Evolutionary conservation across 306 rosid species (phyloP).

Genomic region (Cucurbita maxima): DNA sequence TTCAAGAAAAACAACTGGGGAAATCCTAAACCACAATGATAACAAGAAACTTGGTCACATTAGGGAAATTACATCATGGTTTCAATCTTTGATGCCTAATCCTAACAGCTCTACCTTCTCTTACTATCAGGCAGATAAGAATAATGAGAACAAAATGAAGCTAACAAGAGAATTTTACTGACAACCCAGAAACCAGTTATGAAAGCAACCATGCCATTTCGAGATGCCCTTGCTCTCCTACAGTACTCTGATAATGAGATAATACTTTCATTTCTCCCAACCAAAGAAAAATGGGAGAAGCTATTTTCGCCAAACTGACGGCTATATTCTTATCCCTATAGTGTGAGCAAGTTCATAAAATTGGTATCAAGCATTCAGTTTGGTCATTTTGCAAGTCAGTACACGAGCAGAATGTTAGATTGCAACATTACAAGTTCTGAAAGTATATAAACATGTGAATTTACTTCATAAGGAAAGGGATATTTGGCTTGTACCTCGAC

Average conservation of each 20-base stretch:
- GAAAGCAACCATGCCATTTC: not conserved
- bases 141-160: not conserved
- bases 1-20: not conserved
- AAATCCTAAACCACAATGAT: not conserved
- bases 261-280: not conserved
- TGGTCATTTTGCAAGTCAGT: not conserved
- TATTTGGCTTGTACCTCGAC: conserved; percentile 17
- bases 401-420: not conserved
- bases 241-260: not conserved
- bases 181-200: not conserved
- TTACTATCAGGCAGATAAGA: not conserved
- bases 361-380: not conserved
- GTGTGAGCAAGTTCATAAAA: not conserved
- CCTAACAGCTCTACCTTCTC: not conserved
- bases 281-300: not conserved
- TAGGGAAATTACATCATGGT: not conserved
- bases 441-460: not conserved
- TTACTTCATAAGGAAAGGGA: not conserved
- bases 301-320: not conserved
- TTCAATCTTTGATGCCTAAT: not conserved
- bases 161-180: not conserved
- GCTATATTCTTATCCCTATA: not conserved
- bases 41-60: not conserved
- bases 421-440: not conserved
- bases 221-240: not conserved